Base-by-base conservation (phyloP, 164 flowering plant genomes). In the Paratinospora sagittata region DNA sequence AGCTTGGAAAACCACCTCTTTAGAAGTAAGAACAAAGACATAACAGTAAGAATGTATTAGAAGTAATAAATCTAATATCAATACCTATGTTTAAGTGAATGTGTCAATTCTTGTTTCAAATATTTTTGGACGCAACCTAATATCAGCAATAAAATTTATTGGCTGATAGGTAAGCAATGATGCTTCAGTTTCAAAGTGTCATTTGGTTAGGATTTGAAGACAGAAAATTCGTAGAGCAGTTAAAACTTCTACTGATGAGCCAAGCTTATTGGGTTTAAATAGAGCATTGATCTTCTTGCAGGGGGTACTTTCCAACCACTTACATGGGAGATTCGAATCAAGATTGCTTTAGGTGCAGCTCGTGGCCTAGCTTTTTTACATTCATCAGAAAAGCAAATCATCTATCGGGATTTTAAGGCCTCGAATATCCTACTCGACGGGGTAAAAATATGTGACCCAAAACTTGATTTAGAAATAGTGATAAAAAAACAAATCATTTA, bases 1-100 rank as follows among this genome's bases (percentile, higher is more conserved):
- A 90, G 96, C 82, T 81, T 92, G 79, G 93, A 92, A 69, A 89
- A 92, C 80, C 97, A 92, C 78, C 86, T 92, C 33, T 92, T 90
- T 74, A 82, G 91, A 82, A 86, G 96, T 92, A 89, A 85, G 90
- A 26, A 17, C n/a, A 27, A 3, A 13, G 8, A 13, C 39, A 9
- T 27, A n/a, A n/a, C n/a, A n/a, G n/a, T n/a, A n/a, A 58, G 24
- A 12, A n/a, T 58, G 3, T n/a, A n/a, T 58, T 26, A 58, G 24
- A 58, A n/a, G 19, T 65, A 37, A 14, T 33, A 17, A 4, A 65
- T 34, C 37, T 30, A 30, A 30, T 30, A 30, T 30, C 34, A 30
- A 30, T 30, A 30, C 34, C 4, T 2, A 30, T 30, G 4, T 30
- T 30, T 1, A 30, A 30, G 4, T 30, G 34, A 30, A 30, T 30